These are phyloP conservation scores for Cercospora canescens DNA, from an alignment of 2,329 filamentous ascomycete species.

Conservation along the genomic window DNA sequence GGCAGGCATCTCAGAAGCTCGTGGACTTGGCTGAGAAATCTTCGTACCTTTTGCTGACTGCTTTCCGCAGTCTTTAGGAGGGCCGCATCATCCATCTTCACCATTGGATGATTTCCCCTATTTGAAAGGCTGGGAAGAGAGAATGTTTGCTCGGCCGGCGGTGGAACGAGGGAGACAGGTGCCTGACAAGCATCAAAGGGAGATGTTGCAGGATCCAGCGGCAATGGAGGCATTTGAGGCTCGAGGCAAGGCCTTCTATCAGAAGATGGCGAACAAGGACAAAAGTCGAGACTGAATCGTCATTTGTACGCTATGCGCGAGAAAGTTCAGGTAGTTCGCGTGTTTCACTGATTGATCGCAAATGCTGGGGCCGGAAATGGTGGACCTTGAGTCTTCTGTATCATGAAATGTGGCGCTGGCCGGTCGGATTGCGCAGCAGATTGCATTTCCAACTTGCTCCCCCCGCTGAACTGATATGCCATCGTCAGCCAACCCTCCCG, in stretches of 20 bases:
- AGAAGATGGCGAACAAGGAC: constrained; percentile 63
- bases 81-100: constrained; percentile 46
- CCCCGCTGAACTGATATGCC: neutral
- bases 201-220: constrained; percentile 57
- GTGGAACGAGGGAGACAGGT: constrained; percentile 76
- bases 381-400: neutral
- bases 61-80: no score
- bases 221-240: constrained; percentile 57
- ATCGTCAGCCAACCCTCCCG: neutral
- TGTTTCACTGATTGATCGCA: neutral
- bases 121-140: constrained; percentile 74
- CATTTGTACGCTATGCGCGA: neutral
- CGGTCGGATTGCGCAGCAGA: neutral
- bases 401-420: neutral
- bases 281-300: neutral
- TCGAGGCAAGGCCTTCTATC: constrained; percentile 63
- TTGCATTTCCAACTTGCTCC: neutral
- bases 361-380: neutral
- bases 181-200: constrained; percentile 59
- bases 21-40: no score
- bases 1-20: no score
- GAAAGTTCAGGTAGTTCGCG: neutral
- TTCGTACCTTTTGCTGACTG: no score
- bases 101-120: constrained; percentile 69
- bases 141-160: constrained; percentile 66